phyloP scores from a whole-genome alignment of 2,329 filamentous ascomycete genomes.

The Exophiala oligosperma region DNA sequence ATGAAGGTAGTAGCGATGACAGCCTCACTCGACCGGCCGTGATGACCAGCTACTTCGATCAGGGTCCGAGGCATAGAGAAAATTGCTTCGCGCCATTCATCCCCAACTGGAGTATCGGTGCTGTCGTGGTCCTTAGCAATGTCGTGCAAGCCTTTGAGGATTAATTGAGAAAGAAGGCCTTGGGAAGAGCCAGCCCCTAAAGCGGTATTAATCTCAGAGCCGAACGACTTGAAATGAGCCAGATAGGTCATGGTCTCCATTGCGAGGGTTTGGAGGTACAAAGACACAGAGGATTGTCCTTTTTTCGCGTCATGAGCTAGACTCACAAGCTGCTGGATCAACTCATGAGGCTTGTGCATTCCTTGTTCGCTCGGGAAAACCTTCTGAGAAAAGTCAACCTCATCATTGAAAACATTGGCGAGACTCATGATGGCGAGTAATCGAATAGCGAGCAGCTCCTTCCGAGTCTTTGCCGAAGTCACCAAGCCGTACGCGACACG shows the following conservation, averaged over 20 bases:
- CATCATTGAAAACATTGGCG: slow-evolving; percentile 85
- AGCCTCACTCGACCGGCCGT: slow-evolving; percentile 68
- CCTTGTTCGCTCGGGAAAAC: slow-evolving; percentile 85
- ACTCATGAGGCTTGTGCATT: slow-evolving; percentile 82
- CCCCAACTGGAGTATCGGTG: slow-evolving; percentile 64
- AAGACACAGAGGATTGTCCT: slow-evolving; percentile 66
- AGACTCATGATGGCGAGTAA: slow-evolving; percentile 87
- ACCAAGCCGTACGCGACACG: slow-evolving; percentile 80
- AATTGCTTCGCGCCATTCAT: slow-evolving; percentile 87
- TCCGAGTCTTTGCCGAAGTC: slow-evolving; percentile 64
- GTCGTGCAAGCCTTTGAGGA: slow-evolving; percentile 84
- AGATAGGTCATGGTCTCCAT: slow-evolving; percentile 83
- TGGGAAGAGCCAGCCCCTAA: slow-evolving; percentile 95
- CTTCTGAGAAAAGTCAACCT: slow-evolving; percentile 80
- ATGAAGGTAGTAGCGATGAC: slow-evolving; percentile 81
- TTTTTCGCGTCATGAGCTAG: slow-evolving; percentile 80
- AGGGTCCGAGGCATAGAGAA: slow-evolving; percentile 86
- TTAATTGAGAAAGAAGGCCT: slow-evolving; percentile 88
- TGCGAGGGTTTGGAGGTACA: slow-evolving; percentile 78
- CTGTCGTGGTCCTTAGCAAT: slow-evolving; percentile 64
- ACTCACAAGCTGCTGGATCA: slow-evolving; percentile 90
- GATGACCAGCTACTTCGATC: slow-evolving; percentile 26
- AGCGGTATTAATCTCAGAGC: slow-evolving; percentile 81
- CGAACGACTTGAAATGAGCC: slow-evolving; percentile 72
- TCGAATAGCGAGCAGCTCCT: slow-evolving; percentile 75